Percentiles rank a stretch among this genome's conserved stretches.
Evolutionary conservation across 2,329 filamentous ascomycete species (phyloP).

Genomic region (Aspergillus caelatus): DNA sequence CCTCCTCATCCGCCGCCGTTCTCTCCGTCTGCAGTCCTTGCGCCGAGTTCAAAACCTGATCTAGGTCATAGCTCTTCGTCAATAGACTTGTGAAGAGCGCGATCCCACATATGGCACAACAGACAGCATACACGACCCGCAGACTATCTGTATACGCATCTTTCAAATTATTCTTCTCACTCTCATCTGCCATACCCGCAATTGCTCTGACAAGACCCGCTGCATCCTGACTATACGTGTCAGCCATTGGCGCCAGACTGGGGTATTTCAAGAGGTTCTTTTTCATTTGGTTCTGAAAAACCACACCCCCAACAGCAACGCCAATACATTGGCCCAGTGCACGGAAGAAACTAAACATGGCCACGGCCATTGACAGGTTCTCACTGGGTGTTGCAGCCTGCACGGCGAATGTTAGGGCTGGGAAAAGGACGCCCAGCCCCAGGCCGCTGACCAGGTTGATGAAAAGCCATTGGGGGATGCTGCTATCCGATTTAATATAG

Average conservation of each 20-base stretch:
- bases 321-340: constrained; percentile 65
- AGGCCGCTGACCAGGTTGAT: constrained; percentile 59
- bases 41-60: not conserved
- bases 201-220: constrained; percentile 60
- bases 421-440: constrained; percentile 66
- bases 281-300: constrained; percentile 67
- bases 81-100: constrained; percentile 55
- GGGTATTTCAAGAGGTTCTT: constrained; percentile 52
- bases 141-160: constrained; percentile 56
- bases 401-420: constrained; percentile 61
- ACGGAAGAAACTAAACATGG: constrained; percentile 66
- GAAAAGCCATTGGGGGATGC: constrained; percentile 59
- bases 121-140: constrained; percentile 57
- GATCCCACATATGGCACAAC: constrained; percentile 53
- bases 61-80: constrained; percentile 51
- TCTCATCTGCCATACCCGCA: constrained; percentile 50
- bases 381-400: constrained; percentile 60
- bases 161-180: constrained; percentile 45
- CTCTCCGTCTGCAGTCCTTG: too few species aligned
- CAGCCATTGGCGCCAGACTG: constrained; percentile 48
- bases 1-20: too few species aligned
- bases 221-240: constrained; percentile 56
- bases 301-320: constrained; percentile 65
- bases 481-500: constrained; percentile 43
- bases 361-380: constrained; percentile 61